Base-by-base conservation (phyloP, 768 basidiomycete species). In the Mycena olivaceomarginata region DNA sequence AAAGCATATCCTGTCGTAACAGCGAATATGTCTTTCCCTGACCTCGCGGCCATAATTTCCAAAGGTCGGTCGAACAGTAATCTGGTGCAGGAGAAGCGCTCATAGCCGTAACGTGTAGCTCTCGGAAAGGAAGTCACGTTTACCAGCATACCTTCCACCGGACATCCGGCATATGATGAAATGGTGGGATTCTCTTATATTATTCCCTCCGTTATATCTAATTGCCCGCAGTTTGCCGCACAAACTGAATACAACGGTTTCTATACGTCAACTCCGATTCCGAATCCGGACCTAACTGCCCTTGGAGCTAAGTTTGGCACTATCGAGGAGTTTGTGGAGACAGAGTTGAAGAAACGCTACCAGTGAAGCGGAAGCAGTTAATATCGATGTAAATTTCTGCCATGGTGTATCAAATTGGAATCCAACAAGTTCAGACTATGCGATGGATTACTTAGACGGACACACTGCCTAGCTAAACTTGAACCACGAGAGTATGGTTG, bases 271-370 rank as follows among this genome's bases (percentile, higher is more conserved):
- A 68, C 53, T 2, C 66, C 67, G 6, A 62, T 77, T 25, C 71
- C 77, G 10, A 75, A 80, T 37, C 78, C 76, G 12, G 67, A 70
- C 1, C 74, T 79, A 15, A 51, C 78, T 18, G 64, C 67, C 8
- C 67, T 78, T 2, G 79, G 80, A 4, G 78, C 76, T 1, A 77
- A 79, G 31, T 75, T 81, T 48, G 59, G 70, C 20, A 67, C 80
- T 2, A 43, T 79, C 15, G 60, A 77, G 8, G 75, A 79, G n/a
- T 68, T 81, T 63, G 73, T 73, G 22, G 78, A 77, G 39, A 68
- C 53, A 8, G 68, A 70, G 15, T 9, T 70, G 56, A 40, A 40
- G 25, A 45, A 31, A 5, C 56, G 56, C 10, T 57, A 57, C 25
- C 22, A 57, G 22, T 57, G 25, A 57, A 12, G 56, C 8, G 25